Percentiles rank a stretch among this genome's conserved stretches.
Conservation (phyloP, 2,329 filamentous ascomycete species). For the Fusarium brevicatenulatum region DNA sequence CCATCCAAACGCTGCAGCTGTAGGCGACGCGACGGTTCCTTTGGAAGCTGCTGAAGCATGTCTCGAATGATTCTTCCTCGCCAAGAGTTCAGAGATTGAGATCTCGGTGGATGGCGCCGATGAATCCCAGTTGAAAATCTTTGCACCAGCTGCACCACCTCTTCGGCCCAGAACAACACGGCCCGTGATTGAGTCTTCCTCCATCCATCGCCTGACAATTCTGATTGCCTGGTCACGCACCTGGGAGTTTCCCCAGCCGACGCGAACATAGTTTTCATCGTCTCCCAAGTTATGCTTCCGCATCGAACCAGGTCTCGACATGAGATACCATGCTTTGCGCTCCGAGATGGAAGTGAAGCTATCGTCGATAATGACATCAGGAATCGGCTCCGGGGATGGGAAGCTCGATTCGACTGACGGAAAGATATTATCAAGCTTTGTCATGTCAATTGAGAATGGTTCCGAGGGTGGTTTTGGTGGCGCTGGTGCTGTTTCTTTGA, state of each 20-base stretch:
- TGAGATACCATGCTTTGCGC: conserved; percentile 72
- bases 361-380: conserved; percentile 61
- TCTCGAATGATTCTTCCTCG: conserved; percentile 43
- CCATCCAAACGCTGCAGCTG: conserved; percentile 48
- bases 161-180: conserved; percentile 54
- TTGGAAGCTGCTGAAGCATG: conserved; percentile 41
- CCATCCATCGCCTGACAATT: conserved; percentile 73
- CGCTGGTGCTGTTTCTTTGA: not conserved
- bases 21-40: conserved; percentile 41
- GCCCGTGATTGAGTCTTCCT: conserved; percentile 69
- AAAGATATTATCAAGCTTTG: conserved; percentile 49
- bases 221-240: conserved; percentile 64
- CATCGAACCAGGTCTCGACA: conserved; percentile 69
- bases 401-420: conserved; percentile 39
- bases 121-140: conserved; percentile 71
- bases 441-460: conserved; percentile 48
- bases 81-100: conserved; percentile 53
- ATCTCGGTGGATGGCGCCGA: conserved; percentile 62
- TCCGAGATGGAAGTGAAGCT: conserved; percentile 65
- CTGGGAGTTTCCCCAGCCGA: conserved; percentile 67
- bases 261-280: conserved; percentile 67
- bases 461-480: conserved; percentile 18
- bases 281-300: conserved; percentile 66
- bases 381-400: conserved; percentile 49
- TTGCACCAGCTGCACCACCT: conserved; percentile 54